Evolutionary conservation across 805 yeast species (phyloP).

Genomic region (Ascoidea tarda): DNA sequence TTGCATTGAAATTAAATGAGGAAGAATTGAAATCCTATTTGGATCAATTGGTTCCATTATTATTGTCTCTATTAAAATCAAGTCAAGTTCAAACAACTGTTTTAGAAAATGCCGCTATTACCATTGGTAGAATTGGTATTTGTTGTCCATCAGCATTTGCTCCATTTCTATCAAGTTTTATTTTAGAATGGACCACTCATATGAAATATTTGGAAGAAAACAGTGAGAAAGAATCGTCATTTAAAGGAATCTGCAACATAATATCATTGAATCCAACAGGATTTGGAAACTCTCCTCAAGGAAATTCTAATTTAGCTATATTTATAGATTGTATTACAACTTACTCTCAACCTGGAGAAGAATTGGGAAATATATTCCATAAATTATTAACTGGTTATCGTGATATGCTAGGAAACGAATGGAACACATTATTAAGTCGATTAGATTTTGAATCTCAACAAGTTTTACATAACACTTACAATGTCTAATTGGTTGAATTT

Average conservation of each 20-base stretch:
- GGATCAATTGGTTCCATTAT: conserved; percentile 34
- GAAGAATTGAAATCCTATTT: conserved; percentile 37
- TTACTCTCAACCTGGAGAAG: conserved; percentile 35
- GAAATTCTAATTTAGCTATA: conserved; percentile 31
- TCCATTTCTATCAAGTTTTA: conserved; percentile 41
- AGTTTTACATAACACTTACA: conserved; percentile 7
- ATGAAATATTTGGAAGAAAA: conserved; percentile 60
- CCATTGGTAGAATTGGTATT: conserved; percentile 76
- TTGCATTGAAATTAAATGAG: conserved; percentile 42
- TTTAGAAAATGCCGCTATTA: conserved; percentile 77
- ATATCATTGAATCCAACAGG: conserved; percentile 56
- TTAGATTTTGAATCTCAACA: conserved; percentile 13
- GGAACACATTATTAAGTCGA: conserved; percentile 12
- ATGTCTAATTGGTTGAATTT: background rate
- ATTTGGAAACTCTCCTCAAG: conserved; percentile 31
- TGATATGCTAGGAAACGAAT: conserved; percentile 29
- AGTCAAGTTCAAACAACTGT: conserved; percentile 46
- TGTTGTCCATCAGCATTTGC: conserved; percentile 44
- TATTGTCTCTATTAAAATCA: conserved; percentile 46
- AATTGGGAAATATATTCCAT: conserved; percentile 28
- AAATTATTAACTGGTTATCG: conserved; percentile 32
- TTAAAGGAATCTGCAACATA: conserved; percentile 67
- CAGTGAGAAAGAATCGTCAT: conserved; percentile 80
- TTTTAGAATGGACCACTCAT: conserved; percentile 56
- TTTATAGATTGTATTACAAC: conserved; percentile 47